Evolutionary conservation across 192 early-diverging fungal species (phyloP).

Genomic region (Backusella tarrabulga): DNA sequence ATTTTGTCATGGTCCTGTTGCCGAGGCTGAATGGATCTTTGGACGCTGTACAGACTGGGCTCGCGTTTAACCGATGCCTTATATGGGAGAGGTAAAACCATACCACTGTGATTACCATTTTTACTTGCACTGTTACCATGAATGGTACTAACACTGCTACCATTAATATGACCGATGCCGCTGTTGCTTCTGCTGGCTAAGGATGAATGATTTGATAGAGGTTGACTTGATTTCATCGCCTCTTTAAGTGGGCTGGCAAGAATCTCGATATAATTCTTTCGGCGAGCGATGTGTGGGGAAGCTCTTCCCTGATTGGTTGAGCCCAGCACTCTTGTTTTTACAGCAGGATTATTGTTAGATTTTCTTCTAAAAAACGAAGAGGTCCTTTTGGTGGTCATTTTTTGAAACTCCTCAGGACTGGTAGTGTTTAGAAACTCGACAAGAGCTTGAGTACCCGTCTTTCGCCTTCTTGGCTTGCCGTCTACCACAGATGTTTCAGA

Average conservation of each 20-base stretch:
- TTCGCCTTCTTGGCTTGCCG: constrained; percentile 2
- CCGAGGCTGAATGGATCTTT: background rate
- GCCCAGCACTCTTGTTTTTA: background rate
- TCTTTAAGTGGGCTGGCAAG: constrained; percentile 7
- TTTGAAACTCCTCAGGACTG: constrained; percentile 40
- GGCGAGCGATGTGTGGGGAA: background rate
- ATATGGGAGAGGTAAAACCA: background rate
- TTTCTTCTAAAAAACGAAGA: constrained; percentile 27
- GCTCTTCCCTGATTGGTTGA: background rate
- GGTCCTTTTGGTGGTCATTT: background rate
- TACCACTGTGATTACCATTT: background rate
- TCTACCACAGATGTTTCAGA: background rate
- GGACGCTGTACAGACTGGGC: background rate
- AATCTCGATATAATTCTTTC: constrained; percentile 25
- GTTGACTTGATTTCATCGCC: background rate
- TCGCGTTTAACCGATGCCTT: background rate
- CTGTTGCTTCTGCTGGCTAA: background rate
- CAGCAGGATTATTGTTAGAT: constrained; percentile 9
- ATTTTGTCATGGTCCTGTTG: background rate
- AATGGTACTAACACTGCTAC: background rate
- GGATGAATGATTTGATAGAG: background rate
- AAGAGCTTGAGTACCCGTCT: constrained; percentile 31
- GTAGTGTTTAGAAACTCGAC: constrained; percentile 40
- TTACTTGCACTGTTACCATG: background rate
- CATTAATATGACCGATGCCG: background rate